Percentiles rank a stretch among this genome's conserved stretches.
phyloP scores from a whole-genome alignment of 805 yeast genomes.

The Zygotorulaspora chibaensis region DNA sequence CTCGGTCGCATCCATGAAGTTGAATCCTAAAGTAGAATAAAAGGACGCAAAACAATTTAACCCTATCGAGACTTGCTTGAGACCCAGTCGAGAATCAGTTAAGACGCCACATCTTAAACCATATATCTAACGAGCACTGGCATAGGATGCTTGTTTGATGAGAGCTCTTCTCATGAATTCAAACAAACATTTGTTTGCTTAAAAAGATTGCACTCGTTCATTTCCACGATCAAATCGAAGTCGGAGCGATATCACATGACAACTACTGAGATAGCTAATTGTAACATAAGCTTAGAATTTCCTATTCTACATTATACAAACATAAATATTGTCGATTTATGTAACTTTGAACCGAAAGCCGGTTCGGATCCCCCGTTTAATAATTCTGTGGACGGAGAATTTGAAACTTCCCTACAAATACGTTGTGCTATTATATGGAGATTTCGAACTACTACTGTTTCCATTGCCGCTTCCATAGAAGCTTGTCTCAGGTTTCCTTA shows the following conservation, averaged over 20 bases:
- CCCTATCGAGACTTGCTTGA: neutral
- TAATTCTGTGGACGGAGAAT: neutral
- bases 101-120: too few relatives aligned
- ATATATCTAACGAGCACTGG: too few relatives aligned
- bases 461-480: constrained; percentile 19
- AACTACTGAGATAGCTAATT: too few relatives aligned
- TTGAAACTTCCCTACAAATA: constrained; percentile 10
- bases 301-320: neutral
- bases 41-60: neutral
- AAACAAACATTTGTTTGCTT: too few relatives aligned
- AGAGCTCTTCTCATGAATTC: too few relatives aligned
- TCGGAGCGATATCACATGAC: too few relatives aligned
- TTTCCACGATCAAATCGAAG: too few relatives aligned
- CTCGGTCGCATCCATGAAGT: neutral
- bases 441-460: constrained; percentile 7
- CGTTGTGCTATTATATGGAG: constrained; percentile 15
- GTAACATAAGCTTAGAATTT: neutral
- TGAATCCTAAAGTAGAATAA: neutral
- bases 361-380: neutral
- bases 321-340: too few relatives aligned
- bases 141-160: too few relatives aligned
- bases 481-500: constrained; percentile 33
- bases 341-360: neutral
- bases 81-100: neutral
- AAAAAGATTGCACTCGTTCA: too few relatives aligned